Evolutionary conservation across 2,329 filamentous ascomycete species (phyloP).

Genomic region (Aureobasidium subglaciale): DNA sequence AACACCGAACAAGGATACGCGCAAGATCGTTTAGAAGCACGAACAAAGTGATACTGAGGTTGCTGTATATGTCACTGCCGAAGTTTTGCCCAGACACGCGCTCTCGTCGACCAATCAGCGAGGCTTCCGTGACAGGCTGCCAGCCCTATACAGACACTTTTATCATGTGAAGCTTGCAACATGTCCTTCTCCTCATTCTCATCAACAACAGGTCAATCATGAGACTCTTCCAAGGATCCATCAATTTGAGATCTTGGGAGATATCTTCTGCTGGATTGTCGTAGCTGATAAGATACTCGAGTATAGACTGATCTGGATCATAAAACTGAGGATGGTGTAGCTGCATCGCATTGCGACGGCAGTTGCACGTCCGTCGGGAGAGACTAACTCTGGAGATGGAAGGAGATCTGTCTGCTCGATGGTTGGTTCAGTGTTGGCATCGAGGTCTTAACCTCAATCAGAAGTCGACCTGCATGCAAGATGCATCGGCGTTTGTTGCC

Average conservation of each 20-base stretch:
- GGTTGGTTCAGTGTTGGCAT: too few relatives aligned
- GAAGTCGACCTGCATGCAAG: background rate
- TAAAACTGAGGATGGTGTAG: too few relatives aligned
- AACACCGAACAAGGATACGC: background rate
- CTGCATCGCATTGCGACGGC: too few relatives aligned
- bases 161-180: background rate
- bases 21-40: background rate
- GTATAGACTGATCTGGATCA: too few relatives aligned
- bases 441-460: too few relatives aligned
- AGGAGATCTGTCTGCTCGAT: too few relatives aligned
- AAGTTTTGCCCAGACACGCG: background rate
- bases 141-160: background rate
- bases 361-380: too few relatives aligned
- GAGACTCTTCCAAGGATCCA: too few relatives aligned
- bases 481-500: background rate
- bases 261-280: too few relatives aligned
- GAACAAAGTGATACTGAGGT: background rate
- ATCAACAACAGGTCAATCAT: background rate
- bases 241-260: too few relatives aligned
- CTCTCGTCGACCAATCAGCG: background rate
- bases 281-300: too few relatives aligned
- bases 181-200: background rate
- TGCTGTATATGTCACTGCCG: background rate
- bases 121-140: background rate
- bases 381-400: too few relatives aligned